Conservation (phyloP, 2,329 filamentous ascomycete species). For the Thielaviopsis punctulata region DNA sequence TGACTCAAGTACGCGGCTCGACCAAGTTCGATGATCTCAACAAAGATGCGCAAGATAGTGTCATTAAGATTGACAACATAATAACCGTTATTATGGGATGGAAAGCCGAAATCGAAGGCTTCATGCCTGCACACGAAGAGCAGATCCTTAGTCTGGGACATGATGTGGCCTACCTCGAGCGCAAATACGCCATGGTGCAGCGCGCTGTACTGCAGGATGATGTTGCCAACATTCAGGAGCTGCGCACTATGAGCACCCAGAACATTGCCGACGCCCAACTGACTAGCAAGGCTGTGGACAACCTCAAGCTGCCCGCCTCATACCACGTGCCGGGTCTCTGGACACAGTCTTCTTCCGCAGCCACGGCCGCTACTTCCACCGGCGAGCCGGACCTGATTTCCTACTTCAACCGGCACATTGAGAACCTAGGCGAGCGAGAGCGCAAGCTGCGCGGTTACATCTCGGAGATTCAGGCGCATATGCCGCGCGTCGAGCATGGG, state of each 20-base stretch:
- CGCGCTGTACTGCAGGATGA: constrained; percentile 33
- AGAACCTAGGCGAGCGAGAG: constrained; percentile 27
- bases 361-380: constrained; percentile 22
- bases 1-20: constrained; percentile 63
- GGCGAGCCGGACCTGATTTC: constrained; percentile 27
- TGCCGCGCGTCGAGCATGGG: constrained; percentile 30
- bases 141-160: constrained; percentile 30
- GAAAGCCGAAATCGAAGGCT: constrained; percentile 58
- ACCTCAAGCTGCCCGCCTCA: constrained; percentile 49
- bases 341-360: constrained; percentile 17
- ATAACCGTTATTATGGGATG: constrained; percentile 67
- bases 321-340: constrained; percentile 32
- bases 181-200: constrained; percentile 28
- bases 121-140: constrained; percentile 38
- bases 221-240: constrained; percentile 42
- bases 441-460: constrained; percentile 27
- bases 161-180: constrained; percentile 32
- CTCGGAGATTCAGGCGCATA: constrained; percentile 29
- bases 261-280: constrained; percentile 55
- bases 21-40: constrained; percentile 85
- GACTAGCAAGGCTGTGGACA: constrained; percentile 56
- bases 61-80: constrained; percentile 60
- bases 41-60: constrained; percentile 61
- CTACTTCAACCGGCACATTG: constrained; percentile 28
- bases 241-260: constrained; percentile 41